Conservation (phyloP, 495 filamentous ascomycete genomes). For the Beverwykella pulmonaria region DNA sequence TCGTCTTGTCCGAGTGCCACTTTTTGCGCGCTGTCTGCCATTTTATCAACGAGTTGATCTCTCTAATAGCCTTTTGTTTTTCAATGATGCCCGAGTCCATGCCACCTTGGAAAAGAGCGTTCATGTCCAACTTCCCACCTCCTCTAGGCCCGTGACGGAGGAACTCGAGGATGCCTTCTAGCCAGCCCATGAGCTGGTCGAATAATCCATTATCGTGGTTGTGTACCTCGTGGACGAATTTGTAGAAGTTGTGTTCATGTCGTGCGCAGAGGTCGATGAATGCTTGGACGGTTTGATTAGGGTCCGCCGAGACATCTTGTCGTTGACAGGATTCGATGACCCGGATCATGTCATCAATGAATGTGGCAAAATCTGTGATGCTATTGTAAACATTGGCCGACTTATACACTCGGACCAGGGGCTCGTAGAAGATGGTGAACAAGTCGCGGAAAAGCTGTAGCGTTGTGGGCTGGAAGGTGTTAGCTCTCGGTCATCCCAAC, state of each 20-base stretch:
- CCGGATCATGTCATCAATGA: slow-evolving; percentile 86
- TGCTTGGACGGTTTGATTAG: slow-evolving; percentile 97
- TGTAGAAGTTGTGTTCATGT: slow-evolving; percentile 96
- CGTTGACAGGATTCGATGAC: slow-evolving; percentile 87
- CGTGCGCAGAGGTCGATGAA: slow-evolving; percentile 97
- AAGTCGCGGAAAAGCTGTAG: slow-evolving; percentile 92
- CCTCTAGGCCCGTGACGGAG: slow-evolving; percentile 79
- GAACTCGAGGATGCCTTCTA: slow-evolving; percentile 95
- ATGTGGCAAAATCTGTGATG: slow-evolving; percentile 92
- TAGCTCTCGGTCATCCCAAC: slow-evolving; percentile 11
- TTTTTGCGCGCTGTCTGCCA: slow-evolving; percentile 95
- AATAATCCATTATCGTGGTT: slow-evolving; percentile 97
- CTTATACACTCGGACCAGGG: slow-evolving; percentile 94
- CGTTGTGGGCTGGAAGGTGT: slow-evolving; percentile 64
- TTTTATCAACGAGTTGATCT: slow-evolving; percentile 81
- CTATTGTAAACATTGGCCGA: slow-evolving; percentile 97
- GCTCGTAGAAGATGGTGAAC: slow-evolving; percentile 99
- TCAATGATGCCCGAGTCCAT: slow-evolving; percentile 67
- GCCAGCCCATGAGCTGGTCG: slow-evolving; percentile 92
- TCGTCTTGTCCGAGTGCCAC: slow-evolving; percentile 96
- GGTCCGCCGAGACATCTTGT: slow-evolving; percentile 90
- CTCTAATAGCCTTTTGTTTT: slow-evolving; percentile 68
- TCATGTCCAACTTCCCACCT: slow-evolving; percentile 83
- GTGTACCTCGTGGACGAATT: slow-evolving; percentile 97
- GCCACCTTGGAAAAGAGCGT: slow-evolving; percentile 82